phyloP scores from a whole-genome alignment of 2,329 filamentous ascomycete genomes.

The Fusarium equiseti region DNA sequence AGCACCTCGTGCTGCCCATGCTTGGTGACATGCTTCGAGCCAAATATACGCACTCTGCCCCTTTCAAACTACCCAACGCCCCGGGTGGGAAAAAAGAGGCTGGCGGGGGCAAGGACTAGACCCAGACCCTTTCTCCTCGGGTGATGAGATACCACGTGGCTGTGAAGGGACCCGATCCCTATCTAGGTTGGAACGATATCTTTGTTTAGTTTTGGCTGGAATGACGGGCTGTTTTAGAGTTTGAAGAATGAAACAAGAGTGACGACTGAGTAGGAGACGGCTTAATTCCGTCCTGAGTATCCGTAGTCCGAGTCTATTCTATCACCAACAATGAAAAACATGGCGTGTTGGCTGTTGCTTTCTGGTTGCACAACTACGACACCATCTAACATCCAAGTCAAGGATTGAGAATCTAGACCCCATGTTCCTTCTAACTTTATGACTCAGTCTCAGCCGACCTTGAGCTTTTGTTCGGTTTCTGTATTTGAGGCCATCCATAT shows the following conservation, averaged over 20 bases:
- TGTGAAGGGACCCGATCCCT: conserved; percentile 9
- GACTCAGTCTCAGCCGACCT: not conserved
- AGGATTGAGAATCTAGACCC: not conserved
- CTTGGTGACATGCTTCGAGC: conserved; percentile 2
- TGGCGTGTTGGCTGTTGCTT: not conserved
- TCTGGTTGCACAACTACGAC: conserved; percentile 3
- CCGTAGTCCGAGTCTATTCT: not conserved
- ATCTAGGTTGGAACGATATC: conserved; percentile 1
- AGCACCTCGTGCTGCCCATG: conserved; percentile 20
- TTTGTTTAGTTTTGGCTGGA: conserved; percentile 15
- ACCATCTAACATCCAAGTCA: not conserved
- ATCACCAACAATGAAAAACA: not conserved
- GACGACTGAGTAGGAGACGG: not conserved
- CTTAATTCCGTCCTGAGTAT: not conserved
- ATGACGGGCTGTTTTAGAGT: conserved; percentile 17
- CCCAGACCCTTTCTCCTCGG: conserved; percentile 5
- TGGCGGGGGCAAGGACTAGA: conserved; percentile 3
- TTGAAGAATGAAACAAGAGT: conserved; percentile 10
- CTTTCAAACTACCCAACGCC: not conserved
- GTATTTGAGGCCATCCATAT: conserved; percentile 26
- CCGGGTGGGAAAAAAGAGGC: not conserved
- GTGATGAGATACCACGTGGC: conserved; percentile 26
- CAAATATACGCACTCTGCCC: not conserved
- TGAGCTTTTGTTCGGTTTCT: not conserved
- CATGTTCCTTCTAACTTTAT: not conserved